phyloP scores from a whole-genome alignment of 441 rosid genomes.

The Eutrema salsugineum region DNA sequence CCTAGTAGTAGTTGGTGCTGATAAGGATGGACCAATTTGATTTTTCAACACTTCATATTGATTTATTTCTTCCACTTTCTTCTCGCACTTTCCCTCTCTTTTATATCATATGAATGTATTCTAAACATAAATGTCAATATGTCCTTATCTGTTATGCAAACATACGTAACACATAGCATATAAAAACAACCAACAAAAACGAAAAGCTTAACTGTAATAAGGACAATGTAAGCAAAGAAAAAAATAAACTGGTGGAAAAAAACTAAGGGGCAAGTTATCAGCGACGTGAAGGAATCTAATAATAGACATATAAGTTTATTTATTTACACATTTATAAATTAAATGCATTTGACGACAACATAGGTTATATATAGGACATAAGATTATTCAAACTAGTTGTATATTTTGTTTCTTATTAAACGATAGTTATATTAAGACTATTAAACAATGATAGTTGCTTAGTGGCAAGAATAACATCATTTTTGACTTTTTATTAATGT shows the following conservation, averaged over 20 bases:
- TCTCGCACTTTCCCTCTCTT: not conserved
- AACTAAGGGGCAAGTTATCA: not conserved
- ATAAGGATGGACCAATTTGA: constrained; percentile 27
- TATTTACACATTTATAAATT: not conserved
- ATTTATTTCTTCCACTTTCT: constrained; percentile 10
- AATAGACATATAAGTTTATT: not conserved
- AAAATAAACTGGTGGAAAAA: not conserved
- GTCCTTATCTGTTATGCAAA: not conserved
- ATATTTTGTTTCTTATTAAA: not conserved
- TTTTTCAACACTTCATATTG: not conserved
- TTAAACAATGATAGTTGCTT: not conserved
- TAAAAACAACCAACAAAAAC: not conserved
- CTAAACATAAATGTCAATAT: constrained; percentile 14
- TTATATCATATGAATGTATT: not conserved
- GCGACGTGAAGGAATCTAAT: constrained; percentile 10
- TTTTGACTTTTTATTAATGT: too few species aligned
- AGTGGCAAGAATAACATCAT: not conserved
- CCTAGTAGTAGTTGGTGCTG: constrained; percentile 29
- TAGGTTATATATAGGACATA: not conserved
- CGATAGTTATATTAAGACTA: not conserved
- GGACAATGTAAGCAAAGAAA: not conserved
- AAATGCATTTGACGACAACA: not conserved
- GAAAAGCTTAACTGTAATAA: not conserved
- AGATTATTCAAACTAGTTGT: constrained; percentile 11
- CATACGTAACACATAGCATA: constrained; percentile 14